Conservation (phyloP, 768 basidiomycete species). For the Mycena venus region DNA sequence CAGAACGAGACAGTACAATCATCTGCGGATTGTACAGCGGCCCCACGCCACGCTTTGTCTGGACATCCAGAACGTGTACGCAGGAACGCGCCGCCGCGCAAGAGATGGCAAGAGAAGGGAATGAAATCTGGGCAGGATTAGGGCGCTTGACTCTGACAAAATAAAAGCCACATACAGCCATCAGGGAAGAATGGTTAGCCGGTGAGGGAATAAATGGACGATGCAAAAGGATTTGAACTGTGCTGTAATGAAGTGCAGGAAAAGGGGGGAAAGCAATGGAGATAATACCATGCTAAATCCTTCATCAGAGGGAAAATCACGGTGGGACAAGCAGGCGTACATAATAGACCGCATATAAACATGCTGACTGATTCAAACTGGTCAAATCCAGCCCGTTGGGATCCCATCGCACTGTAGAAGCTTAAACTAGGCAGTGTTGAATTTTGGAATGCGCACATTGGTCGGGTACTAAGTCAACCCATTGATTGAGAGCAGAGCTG, state of each 20-base stretch:
- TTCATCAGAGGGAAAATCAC: neutral
- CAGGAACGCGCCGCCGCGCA: constrained; percentile 85
- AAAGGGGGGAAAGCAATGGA: neutral
- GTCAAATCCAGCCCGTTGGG: constrained; percentile 57
- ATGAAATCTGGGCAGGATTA: constrained; percentile 34
- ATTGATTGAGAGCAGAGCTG: constrained; percentile 74
- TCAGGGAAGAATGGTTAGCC: constrained; percentile 57
- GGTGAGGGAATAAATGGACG: constrained; percentile 82
- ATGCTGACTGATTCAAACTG: constrained; percentile 74
- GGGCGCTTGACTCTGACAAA: neutral
- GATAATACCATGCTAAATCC: constrained; percentile 16
- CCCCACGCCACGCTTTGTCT: constrained; percentile 51
- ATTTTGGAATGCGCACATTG: constrained; percentile 55
- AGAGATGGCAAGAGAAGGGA: constrained; percentile 83
- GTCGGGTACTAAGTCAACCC: constrained; percentile 76
- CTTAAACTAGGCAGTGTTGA: neutral
- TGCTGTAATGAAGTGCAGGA: constrained; percentile 48
- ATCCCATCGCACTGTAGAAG: constrained; percentile 64
- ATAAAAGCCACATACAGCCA: constrained; percentile 29
- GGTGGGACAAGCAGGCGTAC: neutral
- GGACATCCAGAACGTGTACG: constrained; percentile 81
- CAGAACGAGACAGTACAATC: neutral
- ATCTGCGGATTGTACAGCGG: constrained; percentile 29
- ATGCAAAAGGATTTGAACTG: constrained; percentile 79
- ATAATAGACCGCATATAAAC: constrained; percentile 60